Base-by-base conservation (phyloP, 495 filamentous ascomycete genomes). In the Arthonia radiata region DNA sequence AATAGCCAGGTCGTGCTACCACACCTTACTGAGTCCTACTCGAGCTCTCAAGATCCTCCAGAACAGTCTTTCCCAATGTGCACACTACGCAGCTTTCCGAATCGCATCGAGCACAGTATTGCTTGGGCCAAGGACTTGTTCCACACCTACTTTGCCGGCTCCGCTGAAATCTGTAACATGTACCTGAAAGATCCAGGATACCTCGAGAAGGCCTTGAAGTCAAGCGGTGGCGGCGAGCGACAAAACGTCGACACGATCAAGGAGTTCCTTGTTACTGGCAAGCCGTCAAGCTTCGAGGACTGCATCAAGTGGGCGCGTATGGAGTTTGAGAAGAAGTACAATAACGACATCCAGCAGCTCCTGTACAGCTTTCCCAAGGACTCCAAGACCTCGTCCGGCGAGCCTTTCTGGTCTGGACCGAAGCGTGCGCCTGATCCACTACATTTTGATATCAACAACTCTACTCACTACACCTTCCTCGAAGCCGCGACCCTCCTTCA, bases 11-110 rank as follows among this genome's bases (percentile, higher is more conserved):
- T 94, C 29, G 63, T 99, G 31, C 63, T 99, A 27, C 86, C 89
- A 5, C 57, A 58, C 32, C 50, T 92, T 33, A 94, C 89, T 4
- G 89, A 99, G 52, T 93, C 86, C 0, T 99, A 99, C 51, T 93
- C 89, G 3, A 92, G 81, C 36, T 94, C 86, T 4, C 89, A 92
- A 41, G 89, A 99, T 52, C 89, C 89, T 2, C 89, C 89, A 1
- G 89, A 99, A 59, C 78, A 91, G 50, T 90, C 81, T 1, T 93
- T 94, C 66, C 89, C 89, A 2, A 91, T 92, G 77, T 99, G 89
- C 47, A 99, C 89, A 3, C 56, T 99, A 30, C 65, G 81, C 33
- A 92, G 81, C 56, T 99, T 99, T 61, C 89, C 89, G 30, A 99
- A 99, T 56, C 73, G 69, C 41, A 99, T 99, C 43, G 79, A 99